Evolutionary conservation across 805 yeast species (phyloP).

Genomic region (Yarrowia divulgata): DNA sequence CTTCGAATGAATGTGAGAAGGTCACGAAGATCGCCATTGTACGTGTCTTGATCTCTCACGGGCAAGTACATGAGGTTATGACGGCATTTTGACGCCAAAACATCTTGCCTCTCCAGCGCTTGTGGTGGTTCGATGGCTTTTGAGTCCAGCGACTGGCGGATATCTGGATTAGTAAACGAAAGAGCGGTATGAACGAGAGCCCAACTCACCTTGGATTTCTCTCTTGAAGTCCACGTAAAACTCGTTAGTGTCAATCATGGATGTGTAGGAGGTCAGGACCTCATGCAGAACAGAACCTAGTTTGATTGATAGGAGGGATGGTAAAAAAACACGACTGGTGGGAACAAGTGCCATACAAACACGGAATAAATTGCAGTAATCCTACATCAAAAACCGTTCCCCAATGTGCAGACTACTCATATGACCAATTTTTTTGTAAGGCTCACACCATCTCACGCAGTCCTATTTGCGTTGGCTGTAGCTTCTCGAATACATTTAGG

Average conservation of each 20-base stretch:
- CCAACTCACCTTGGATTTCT: constrained; percentile 10
- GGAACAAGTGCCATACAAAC: too few species aligned
- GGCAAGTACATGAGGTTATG: constrained; percentile 26
- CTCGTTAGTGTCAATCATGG: constrained; percentile 17
- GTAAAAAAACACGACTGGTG: background rate
- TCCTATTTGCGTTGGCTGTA: too few species aligned
- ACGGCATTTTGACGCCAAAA: constrained; percentile 13
- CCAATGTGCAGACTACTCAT: too few species aligned
- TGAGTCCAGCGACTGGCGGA: background rate
- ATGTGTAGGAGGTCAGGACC: background rate
- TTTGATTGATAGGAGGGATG: background rate
- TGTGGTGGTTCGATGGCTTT: background rate
- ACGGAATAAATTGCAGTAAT: too few species aligned
- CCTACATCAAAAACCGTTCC: too few species aligned
- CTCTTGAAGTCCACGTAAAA: constrained; percentile 30
- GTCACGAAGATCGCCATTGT: constrained; percentile 21
- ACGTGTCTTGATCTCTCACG: constrained; percentile 33
- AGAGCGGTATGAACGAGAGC: background rate
- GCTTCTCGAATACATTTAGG: background rate
- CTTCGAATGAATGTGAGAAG: constrained; percentile 3
- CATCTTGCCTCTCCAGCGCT: constrained; percentile 8
- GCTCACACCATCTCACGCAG: too few species aligned
- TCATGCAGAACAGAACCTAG: background rate
- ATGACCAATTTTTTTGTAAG: too few species aligned
- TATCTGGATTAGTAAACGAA: constrained; percentile 9